These are phyloP conservation scores for Prunus campanulata DNA, from an alignment of 306 rosid species.

Conservation along the genomic window DNA sequence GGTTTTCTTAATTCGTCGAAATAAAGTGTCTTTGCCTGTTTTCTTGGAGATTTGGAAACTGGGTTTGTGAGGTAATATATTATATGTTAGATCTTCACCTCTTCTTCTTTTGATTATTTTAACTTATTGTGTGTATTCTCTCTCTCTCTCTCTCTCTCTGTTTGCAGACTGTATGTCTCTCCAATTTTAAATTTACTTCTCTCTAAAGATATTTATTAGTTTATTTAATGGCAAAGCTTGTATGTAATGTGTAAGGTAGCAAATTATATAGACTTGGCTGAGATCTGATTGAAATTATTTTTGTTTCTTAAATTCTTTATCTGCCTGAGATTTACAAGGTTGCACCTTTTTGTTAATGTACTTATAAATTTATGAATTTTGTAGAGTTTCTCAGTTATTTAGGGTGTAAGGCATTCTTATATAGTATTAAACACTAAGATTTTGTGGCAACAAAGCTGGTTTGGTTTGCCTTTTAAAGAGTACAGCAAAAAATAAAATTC, in stretches of 20 bases:
- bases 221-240: slow-evolving; percentile 11
- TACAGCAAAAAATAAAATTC: background rate
- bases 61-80: slow-evolving; percentile 45
- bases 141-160: slow-evolving; percentile 12
- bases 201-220: slow-evolving; percentile 1
- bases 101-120: background rate
- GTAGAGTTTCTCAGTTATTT: background rate
- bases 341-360: background rate
- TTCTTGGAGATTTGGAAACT: slow-evolving; percentile 41
- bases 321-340: background rate
- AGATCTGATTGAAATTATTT: slow-evolving; percentile 29
- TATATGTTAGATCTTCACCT: slow-evolving; percentile 42
- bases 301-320: background rate
- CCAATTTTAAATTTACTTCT: slow-evolving; percentile 22
- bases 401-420: background rate
- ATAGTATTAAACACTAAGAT: background rate
- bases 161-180: background rate
- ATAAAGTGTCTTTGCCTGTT: slow-evolving; percentile 23
- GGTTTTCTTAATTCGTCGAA: slow-evolving; percentile 58
- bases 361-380: background rate
- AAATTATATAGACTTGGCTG: slow-evolving; percentile 1
- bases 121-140: background rate
- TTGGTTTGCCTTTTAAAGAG: background rate
- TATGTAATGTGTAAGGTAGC: slow-evolving; percentile 10
- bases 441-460: slow-evolving; percentile 1